phyloP scores from a whole-genome alignment of 148 eudicot genomes.

The Persicaria maculosa region DNA sequence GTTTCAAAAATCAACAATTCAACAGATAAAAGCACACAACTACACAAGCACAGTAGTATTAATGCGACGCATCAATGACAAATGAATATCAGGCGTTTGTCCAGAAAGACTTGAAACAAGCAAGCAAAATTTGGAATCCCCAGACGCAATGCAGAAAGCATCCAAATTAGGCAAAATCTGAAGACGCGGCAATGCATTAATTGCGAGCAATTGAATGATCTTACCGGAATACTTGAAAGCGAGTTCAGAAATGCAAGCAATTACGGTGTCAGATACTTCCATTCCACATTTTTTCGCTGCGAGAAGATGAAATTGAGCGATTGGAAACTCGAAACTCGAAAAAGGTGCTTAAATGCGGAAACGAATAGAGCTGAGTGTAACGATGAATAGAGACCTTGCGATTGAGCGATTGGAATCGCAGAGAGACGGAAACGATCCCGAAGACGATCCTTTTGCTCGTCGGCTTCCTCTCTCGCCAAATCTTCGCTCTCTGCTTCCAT shows the following conservation, averaged over 20 bases:
- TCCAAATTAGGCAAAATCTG: background rate
- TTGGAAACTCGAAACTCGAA: background rate
- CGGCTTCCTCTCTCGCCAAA: conserved; percentile 32
- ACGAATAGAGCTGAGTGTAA: background rate
- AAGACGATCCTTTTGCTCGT: conserved; percentile 45
- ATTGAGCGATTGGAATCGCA: conserved; percentile 57
- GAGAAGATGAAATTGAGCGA: background rate
- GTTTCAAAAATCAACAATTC: background rate
- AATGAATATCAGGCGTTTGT: background rate
- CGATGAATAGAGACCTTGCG: conserved; percentile 52
- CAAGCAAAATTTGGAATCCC: background rate
- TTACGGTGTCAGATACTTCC: conserved; percentile 66
- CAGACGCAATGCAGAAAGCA: conserved; percentile 1
- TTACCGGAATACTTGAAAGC: conserved; percentile 87
- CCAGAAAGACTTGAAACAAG: background rate
- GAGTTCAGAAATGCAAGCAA: conserved; percentile 72
- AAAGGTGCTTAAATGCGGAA: background rate
- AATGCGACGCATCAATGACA: background rate
- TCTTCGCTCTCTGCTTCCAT: conserved; percentile 25
- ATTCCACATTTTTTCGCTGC: conserved; percentile 60
- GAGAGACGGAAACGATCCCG: conserved; percentile 73
- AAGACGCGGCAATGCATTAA: background rate
- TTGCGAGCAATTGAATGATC: background rate
- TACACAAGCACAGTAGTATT: too few species aligned
- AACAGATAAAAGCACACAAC: background rate